A percentile compares a stretch with the other conserved stretches of the same genome.
phyloP scores from a whole-genome alignment of 257 asterid genomes.

The Solanum pennellii region DNA sequence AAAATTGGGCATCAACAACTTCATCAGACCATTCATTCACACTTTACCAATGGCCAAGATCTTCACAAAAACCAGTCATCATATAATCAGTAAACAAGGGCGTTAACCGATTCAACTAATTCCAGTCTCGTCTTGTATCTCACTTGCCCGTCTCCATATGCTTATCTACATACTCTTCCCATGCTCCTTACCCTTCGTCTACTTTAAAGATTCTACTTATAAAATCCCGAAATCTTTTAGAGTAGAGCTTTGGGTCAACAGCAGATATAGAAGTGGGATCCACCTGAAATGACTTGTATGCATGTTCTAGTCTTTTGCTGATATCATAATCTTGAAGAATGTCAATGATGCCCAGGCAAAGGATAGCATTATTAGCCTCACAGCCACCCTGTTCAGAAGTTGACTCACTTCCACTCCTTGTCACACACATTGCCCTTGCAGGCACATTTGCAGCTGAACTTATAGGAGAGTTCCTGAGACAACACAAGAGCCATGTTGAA shows the following conservation, averaged over 20 bases:
- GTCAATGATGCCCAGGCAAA: conserved; percentile 76
- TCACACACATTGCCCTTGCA: conserved; percentile 52
- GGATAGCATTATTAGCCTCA: conserved; percentile 52
- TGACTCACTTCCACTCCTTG: conserved; percentile 35
- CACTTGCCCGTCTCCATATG: neutral
- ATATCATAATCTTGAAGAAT: conserved; percentile 73
- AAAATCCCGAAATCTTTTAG: conserved; percentile 70
- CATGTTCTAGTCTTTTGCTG: conserved; percentile 73
- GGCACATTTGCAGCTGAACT: conserved; percentile 68
- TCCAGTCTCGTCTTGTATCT: neutral
- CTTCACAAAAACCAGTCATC: neutral
- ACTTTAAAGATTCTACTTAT: conserved; percentile 45
- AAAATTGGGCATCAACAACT: neutral
- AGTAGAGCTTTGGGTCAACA: conserved; percentile 66
- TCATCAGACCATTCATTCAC: neutral
- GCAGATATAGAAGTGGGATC: conserved; percentile 64
- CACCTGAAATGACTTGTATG: conserved; percentile 66
- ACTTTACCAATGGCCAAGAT: neutral
- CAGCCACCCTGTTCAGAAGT: conserved; percentile 23
- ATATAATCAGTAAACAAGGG: neutral
- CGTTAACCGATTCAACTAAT: neutral
- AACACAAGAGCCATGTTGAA: neutral
- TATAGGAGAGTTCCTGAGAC: conserved; percentile 41
- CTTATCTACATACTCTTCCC: neutral
- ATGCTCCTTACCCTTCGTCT: conserved; percentile 16